Percentiles rank a stretch among this genome's conserved stretches.
Evolutionary conservation across 1,284 basidiomycete species (phyloP).

Genomic region (Veloboletus limbatus): DNA sequence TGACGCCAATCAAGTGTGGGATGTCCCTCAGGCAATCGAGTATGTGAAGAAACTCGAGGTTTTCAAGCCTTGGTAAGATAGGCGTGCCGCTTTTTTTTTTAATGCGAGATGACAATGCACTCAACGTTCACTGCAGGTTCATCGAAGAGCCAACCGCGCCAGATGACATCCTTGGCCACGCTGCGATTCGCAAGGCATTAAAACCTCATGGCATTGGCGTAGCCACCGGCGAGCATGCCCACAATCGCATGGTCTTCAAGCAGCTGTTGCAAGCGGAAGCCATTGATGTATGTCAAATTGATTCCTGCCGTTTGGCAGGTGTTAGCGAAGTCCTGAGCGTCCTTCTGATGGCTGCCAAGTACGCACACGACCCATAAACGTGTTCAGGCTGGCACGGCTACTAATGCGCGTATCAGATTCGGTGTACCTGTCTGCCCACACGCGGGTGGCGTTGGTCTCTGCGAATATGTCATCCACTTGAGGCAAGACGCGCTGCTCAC

Average conservation of each 20-base stretch:
- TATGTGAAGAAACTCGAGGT: conserved; percentile 81
- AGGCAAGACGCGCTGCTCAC: conserved; percentile 41
- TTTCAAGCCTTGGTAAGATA: conserved; percentile 82
- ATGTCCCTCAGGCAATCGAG: conserved; percentile 88
- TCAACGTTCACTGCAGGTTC: conserved; percentile 57
- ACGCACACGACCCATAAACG: conserved; percentile 21
- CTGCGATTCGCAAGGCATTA: conserved; percentile 75
- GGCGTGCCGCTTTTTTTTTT: neutral
- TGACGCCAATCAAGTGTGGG: conserved; percentile 97
- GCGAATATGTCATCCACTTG: conserved; percentile 89
- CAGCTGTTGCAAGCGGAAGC: conserved; percentile 91
- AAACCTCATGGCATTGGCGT: conserved; percentile 87
- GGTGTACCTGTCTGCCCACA: conserved; percentile 91
- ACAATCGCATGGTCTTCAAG: conserved; percentile 97
- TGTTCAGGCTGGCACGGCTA: conserved; percentile 1
- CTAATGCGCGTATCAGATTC: conserved; percentile 47
- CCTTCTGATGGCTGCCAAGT: conserved; percentile 93
- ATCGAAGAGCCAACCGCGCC: conserved; percentile 95
- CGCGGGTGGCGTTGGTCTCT: conserved; percentile 92
- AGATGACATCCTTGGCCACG: conserved; percentile 86
- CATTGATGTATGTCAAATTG: conserved; percentile 90
- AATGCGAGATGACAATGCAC: neutral
- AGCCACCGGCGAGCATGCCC: conserved; percentile 94
- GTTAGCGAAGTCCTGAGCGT: conserved; percentile 93
- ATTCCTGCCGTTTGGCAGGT: conserved; percentile 89